Evolutionary conservation across 2,329 filamentous ascomycete species (phyloP), one percentile per base, ranked within the genome.

Genomic region (Colletotrichum spaethianum): DNA sequence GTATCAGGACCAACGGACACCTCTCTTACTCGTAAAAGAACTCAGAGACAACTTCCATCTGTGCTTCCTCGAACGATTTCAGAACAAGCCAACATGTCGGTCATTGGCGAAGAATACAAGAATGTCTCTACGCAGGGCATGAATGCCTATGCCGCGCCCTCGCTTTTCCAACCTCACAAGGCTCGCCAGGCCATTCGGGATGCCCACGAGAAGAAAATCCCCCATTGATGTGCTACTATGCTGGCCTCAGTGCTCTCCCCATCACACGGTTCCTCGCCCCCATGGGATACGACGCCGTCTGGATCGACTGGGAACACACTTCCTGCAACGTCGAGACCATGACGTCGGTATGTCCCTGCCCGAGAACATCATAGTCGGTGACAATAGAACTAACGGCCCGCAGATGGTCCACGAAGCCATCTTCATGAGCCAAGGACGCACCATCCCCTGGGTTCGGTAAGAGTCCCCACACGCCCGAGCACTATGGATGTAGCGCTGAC

Each of bases 241-340:
- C 79, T 11, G 84, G 81, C 28, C 76, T 87, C 18, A 80, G 81
- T 67, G 82, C 80, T 12, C 68, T 84, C 0, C 81, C 83, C 20
- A 75, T 84, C 16, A 81, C 82, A 2, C 83, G 84, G 33, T 78
- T 83, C 60, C 75, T 83, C 20, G 83, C 85, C 3, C 82, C 83
- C 14, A 77, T 86, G 65, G 82, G 83, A 2, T 86, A 78, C 63
- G 85, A 87, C 72, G 71, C 79, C 11, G 79, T 84, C 0, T 85
- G 82, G 80, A 82, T 87, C 69, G 85, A 87, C 79, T 86, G 84
- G 85, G 85, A 87, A 75, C 85, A 87, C 76, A 80, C 79, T 9
- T 76, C 83, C 3, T 85, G 83, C 75, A 81, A 82, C 63, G 80
- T 86, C 33, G 85, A 87, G 77, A 86, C 84, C n/a, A 87, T 87